A percentile compares a stretch with the other conserved stretches of the same genome.
phyloP scores from a whole-genome alignment of 805 yeast genomes.

The Metschnikowia lunata region DNA sequence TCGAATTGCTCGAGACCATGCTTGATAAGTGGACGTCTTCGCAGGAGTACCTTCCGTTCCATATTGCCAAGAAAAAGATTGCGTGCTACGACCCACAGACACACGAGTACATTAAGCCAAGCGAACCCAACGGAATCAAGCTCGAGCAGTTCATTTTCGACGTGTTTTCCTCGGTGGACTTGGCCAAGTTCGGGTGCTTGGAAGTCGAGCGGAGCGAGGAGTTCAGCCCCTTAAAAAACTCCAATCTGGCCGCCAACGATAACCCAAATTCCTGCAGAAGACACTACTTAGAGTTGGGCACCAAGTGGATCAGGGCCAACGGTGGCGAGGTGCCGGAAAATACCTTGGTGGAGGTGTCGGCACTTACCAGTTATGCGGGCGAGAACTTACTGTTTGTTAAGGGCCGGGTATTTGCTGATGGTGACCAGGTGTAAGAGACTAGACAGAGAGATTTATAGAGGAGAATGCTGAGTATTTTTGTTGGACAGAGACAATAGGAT shows the following conservation, averaged over 20 bases:
- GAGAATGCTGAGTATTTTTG: too few relatives aligned
- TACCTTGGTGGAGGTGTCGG: conserved; percentile 69
- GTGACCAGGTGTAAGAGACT: conserved; percentile 19
- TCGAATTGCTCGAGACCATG: conserved; percentile 56
- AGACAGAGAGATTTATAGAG: too few relatives aligned
- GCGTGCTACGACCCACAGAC: conserved; percentile 48
- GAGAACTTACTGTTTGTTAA: conserved; percentile 59
- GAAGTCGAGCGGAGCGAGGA: conserved; percentile 85
- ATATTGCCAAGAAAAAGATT: conserved; percentile 89
- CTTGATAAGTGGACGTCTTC: conserved; percentile 69
- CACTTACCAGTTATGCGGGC: conserved; percentile 69
- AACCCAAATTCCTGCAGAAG: conserved; percentile 76
- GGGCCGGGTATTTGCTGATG: conserved; percentile 40
- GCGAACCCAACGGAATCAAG: conserved; percentile 83
- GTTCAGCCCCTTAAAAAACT: conserved; percentile 92
- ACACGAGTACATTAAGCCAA: conserved; percentile 54
- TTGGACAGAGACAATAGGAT: too few relatives aligned
- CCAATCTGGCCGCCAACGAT: conserved; percentile 75
- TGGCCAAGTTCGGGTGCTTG: conserved; percentile 77
- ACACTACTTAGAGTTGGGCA: conserved; percentile 62
- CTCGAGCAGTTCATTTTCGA: conserved; percentile 96
- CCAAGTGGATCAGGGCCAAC: conserved; percentile 63
- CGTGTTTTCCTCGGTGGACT: conserved; percentile 75
- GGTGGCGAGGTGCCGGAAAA: conserved; percentile 60
- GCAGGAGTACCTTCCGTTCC: conserved; percentile 76